These are phyloP conservation scores for Carallia brachiata DNA, from an alignment of 345 rosid species.

Conservation along the genomic window DNA sequence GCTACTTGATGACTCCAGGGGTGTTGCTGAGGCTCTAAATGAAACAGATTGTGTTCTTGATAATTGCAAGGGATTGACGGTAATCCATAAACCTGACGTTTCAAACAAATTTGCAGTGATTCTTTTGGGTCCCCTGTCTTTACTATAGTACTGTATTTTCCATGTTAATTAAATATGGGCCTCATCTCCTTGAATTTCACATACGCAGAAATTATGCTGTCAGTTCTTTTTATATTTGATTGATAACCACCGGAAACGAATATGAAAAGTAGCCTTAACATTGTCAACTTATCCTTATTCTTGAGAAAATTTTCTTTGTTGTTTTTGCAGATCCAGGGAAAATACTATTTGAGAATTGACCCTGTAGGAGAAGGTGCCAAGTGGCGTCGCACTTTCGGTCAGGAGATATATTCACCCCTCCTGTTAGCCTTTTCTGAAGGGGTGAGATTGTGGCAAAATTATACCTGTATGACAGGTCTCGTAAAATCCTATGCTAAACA, in stretches of 20 bases:
- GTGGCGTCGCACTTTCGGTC: constrained; percentile 91
- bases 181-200: not conserved
- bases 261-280: too few relatives aligned
- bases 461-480: not conserved
- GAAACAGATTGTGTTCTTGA: constrained; percentile 74
- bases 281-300: too few relatives aligned
- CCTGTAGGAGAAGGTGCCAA: constrained; percentile 87
- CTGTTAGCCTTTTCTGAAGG: constrained; percentile 79
- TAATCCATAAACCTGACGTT: constrained; percentile 25
- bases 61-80: constrained; percentile 74
- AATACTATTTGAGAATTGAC: constrained; percentile 81
- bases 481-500: constrained; percentile 15
- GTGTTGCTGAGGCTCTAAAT: constrained; percentile 81
- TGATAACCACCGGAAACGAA: too few relatives aligned
- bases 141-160: not conserved
- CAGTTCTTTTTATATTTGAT: too few relatives aligned
- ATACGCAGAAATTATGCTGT: not conserved
- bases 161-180: not conserved
- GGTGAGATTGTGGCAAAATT: constrained; percentile 35
- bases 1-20: constrained; percentile 86
- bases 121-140: not conserved
- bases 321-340: constrained; percentile 74
- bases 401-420: constrained; percentile 93
- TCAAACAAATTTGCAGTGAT: constrained; percentile 5
- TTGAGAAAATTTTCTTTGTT: not conserved